Evolutionary conservation across 768 basidiomycete genomes (phyloP).

Genomic region (Hericium alpestre): DNA sequence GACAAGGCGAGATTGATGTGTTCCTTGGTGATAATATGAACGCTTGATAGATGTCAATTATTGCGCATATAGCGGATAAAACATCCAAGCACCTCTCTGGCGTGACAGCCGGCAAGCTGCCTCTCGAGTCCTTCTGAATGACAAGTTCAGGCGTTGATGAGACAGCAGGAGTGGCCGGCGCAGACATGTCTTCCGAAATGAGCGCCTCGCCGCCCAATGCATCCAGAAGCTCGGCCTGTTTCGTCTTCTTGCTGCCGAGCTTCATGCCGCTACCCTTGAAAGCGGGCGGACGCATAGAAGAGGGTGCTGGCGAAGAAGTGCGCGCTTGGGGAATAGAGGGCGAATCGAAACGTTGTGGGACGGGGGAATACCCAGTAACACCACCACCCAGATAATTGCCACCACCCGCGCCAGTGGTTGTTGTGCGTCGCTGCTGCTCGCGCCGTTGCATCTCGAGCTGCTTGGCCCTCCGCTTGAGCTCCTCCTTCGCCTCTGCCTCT

Average conservation of each 20-base stretch:
- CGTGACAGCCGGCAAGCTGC: slow-evolving; percentile 64
- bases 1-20: slow-evolving; percentile 68
- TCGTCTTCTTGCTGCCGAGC: slow-evolving; percentile 84
- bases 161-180: slow-evolving; percentile 39
- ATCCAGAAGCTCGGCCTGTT: slow-evolving; percentile 79
- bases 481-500: slow-evolving; percentile 98
- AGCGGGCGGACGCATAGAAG: slow-evolving; percentile 52
- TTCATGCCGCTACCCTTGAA: slow-evolving; percentile 98
- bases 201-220: slow-evolving; percentile 74
- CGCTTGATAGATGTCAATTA: slow-evolving; percentile 31
- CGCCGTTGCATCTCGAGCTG: slow-evolving; percentile 96
- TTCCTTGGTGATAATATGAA: slow-evolving; percentile 83
- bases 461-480: slow-evolving; percentile 94
- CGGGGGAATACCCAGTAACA: slow-evolving; percentile 56
- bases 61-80: not conserved
- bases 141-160: slow-evolving; percentile 36
- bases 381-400: slow-evolving; percentile 59
- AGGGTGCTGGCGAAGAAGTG: slow-evolving; percentile 35
- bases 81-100: slow-evolving; percentile 50
- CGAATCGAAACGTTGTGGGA: slow-evolving; percentile 59
- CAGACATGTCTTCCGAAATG: slow-evolving; percentile 42
- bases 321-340: slow-evolving; percentile 37
- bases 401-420: slow-evolving; percentile 36
- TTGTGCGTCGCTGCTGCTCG: slow-evolving; percentile 79
- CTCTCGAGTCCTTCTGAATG: slow-evolving; percentile 38